Base-by-base conservation (phyloP, 2,329 filamentous ascomycete species). In the Talaromyces funiculosus region DNA sequence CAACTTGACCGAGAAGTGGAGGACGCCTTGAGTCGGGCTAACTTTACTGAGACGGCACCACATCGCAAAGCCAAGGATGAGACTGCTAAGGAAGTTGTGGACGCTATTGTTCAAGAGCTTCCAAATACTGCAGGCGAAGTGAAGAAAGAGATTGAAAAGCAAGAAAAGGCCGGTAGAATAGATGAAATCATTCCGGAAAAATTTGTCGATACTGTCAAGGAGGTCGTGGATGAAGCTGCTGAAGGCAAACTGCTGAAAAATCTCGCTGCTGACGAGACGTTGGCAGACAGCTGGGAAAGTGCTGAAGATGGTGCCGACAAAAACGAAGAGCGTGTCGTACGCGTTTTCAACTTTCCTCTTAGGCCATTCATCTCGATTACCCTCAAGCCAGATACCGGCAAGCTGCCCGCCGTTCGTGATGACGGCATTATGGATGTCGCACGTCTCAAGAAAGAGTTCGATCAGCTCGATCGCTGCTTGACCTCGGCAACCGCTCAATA, bases 341-440 rank as follows among this genome's bases (percentile, higher is more conserved):
- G 85, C 71, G 92, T 97, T 51, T 94, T 90, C 79, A 96, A 96
- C 74, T 96, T 99, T 74, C 94, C 94, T 16, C 91, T 99, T 88
- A 90, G 89, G 74, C 94, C 94, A 3, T 99, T 95, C 82, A 92
- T 96, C 65, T 89, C 92, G 20, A 94, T 99, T 71, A 86, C 85
- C 12, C 84, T 97, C 67, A 76, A 76, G 57, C 64, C 72, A 20
- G 64, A 68, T 57, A 53, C 69, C 40, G 67, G 67, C 74, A 82
- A 69, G 71, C 75, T 76, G 80, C 85, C 72, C 80, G 85, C 61
- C 73, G 81, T 97, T 73, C 87, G 88, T 38, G 86, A 90, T 61
- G 89, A 93, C 66, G 84, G 88, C 45, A 87, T 96, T 68, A 90
- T 96, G 81, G 91, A 96, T 67, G 94, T 99, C 71, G 93, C 94